Percentiles rank a stretch among this genome's conserved stretches.
These are phyloP conservation scores for Verticillium alfalfae DNA, from an alignment of 2,329 filamentous ascomycete species.

Conservation along the genomic window DNA sequence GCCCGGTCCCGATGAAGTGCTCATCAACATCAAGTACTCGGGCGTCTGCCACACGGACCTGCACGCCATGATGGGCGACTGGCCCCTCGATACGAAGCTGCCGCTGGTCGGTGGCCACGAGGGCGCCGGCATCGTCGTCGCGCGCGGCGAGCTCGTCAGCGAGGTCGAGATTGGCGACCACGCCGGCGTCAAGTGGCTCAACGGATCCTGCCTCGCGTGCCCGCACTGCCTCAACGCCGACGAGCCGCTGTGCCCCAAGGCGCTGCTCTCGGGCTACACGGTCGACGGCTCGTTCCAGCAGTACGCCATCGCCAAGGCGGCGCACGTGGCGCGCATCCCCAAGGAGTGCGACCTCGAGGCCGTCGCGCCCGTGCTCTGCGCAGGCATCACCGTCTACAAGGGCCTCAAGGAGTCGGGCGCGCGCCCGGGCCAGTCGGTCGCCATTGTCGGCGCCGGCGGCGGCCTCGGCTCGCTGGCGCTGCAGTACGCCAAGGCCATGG, in stretches of 20 bases:
- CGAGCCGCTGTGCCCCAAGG: constrained; percentile 75
- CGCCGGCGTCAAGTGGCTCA: constrained; percentile 90
- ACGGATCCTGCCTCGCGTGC: constrained; percentile 79
- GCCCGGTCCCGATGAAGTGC: constrained; percentile 83
- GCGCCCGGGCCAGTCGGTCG: constrained; percentile 69
- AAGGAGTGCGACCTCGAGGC: constrained; percentile 71
- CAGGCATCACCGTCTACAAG: constrained; percentile 85
- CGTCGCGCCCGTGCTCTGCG: constrained; percentile 75
- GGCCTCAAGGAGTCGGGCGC: constrained; percentile 80
- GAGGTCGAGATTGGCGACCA: constrained; percentile 79
- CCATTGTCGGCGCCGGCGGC: constrained; percentile 81
- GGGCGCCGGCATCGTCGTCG: constrained; percentile 78
- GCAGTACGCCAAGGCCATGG: constrained; percentile 91
- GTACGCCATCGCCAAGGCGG: constrained; percentile 82
- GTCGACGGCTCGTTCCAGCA: constrained; percentile 93
- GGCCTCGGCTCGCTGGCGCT: constrained; percentile 74
- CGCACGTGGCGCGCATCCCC: constrained; percentile 77
- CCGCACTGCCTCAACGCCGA: constrained; percentile 76
- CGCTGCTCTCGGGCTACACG: constrained; percentile 80
- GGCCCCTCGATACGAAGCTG: constrained; percentile 77
- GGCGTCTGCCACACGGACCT: constrained; percentile 88
- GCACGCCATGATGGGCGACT: constrained; percentile 79
- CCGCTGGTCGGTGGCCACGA: constrained; percentile 80
- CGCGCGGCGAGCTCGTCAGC: constrained; percentile 68
- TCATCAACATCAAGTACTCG: constrained; percentile 85